Base-by-base conservation (phyloP, 768 basidiomycete genomes). In the Kwoniella dejecticola region DNA sequence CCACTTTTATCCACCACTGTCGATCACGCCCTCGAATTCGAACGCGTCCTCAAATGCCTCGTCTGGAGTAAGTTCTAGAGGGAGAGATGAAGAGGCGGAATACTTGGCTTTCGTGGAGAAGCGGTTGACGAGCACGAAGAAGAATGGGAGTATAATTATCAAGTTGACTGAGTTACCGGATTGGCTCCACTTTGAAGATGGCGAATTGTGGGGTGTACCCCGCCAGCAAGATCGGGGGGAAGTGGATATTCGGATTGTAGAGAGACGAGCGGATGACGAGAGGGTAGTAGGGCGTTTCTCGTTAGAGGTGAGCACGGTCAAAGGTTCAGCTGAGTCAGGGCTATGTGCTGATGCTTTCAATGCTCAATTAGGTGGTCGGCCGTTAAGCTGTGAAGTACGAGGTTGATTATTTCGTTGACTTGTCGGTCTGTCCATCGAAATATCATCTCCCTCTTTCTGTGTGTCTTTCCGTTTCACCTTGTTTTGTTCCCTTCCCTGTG, bases 191-290 rank as follows among this genome's bases (percentile, higher is more conserved):
- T 77, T 75, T 55, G 75, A 76, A 26, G 72, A 67, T 58, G 66
- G 70, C 52, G 75, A 76, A 47, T 59, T 77, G 40, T 76, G 75
- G 71, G 76, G 76, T n/a, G 68, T 74, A n/a, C 71, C 76, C 2
- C 55, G 58, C 11, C 62, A 68, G 29, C 63, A 57, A 36, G 67
- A 70, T 40, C 56, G 65, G 40, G 75, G 70, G 1, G 60, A 63
- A 12, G 63, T 66, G 52, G 63, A 73, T 33, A 33, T 73, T 11
- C 56, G 69, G 30, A 62, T 73, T 23, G 60, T 73, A 4, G 71
- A 73, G 62, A 65, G 61, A 33, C 36, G 36, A 15, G 46, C 41
- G 13, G 67, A 59, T 6, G 57, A 36, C 5, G 52, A 53, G 7
- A 52, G 50, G 33, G 60, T 67, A 13, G 69, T 74, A 8, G 69